Conservation (phyloP, 176 grass and related monocot genomes). For the Aechmea fasciata region DNA sequence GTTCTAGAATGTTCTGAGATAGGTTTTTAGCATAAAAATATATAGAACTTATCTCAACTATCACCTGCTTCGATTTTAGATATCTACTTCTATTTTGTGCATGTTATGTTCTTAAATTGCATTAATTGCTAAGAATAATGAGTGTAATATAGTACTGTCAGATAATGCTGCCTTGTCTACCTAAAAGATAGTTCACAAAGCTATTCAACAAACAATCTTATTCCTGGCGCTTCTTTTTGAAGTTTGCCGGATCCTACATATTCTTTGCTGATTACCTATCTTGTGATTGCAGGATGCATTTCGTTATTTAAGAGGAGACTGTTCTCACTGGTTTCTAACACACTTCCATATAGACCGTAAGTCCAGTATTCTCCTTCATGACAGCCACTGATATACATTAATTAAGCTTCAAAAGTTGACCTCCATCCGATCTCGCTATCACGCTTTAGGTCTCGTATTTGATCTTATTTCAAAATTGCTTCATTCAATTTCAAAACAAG, state of each 20-base stretch:
- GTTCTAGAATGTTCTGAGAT: too few relatives aligned
- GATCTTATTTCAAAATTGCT: not conserved
- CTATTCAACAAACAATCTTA: not conserved
- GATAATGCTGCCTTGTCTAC: too few relatives aligned
- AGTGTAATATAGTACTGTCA: too few relatives aligned
- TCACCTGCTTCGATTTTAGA: too few relatives aligned
- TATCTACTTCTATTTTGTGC: too few relatives aligned
- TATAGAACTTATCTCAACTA: too few relatives aligned
- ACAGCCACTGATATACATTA: not conserved
- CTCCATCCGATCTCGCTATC: not conserved
- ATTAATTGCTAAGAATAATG: too few relatives aligned
- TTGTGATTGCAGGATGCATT: conserved; percentile 81
- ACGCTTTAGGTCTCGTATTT: too few relatives aligned
- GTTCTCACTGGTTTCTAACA: conserved; percentile 88
- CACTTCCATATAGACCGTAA: conserved; percentile 97
- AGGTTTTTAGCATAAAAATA: too few relatives aligned
- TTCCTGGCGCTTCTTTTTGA: not conserved
- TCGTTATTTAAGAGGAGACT: conserved; percentile 77
- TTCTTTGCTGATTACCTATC: not conserved
- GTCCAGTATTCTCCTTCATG: conserved; percentile 10
- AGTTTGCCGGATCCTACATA: not conserved
- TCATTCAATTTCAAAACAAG: not conserved
- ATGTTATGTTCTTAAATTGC: too few relatives aligned
- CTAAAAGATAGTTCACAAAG: not conserved
- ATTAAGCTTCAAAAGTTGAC: not conserved